phyloP scores from a whole-genome alignment of 495 filamentous ascomycete genomes.

The Penicillium goetzii region DNA sequence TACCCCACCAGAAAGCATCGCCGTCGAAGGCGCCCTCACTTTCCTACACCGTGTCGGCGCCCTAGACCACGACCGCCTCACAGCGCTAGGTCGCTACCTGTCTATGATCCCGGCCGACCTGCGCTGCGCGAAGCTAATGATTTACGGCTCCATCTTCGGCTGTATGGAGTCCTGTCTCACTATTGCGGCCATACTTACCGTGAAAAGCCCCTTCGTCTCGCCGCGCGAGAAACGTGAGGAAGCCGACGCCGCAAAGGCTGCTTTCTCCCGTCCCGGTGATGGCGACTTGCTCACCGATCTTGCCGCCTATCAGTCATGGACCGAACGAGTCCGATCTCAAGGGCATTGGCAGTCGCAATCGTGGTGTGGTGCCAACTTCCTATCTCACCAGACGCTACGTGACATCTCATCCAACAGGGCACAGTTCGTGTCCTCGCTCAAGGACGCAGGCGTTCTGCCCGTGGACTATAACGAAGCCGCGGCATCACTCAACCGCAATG shows the following conservation, averaged over 20 bases:
- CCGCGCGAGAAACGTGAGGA: conserved; percentile 81
- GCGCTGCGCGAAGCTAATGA: conserved; percentile 90
- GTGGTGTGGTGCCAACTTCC: conserved; percentile 88
- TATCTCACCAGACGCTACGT: conserved; percentile 78
- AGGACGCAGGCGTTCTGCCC: conserved; percentile 81
- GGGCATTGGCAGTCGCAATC: conserved; percentile 64
- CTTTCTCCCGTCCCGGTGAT: conserved; percentile 68
- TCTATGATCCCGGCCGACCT: conserved; percentile 94
- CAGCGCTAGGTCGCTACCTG: conserved; percentile 86
- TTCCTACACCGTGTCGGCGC: conserved; percentile 86
- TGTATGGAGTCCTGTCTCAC: conserved; percentile 86
- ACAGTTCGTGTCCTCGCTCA: conserved; percentile 84
- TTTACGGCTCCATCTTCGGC: conserved; percentile 91
- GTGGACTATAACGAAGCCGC: conserved; percentile 45
- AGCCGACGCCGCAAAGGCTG: conserved; percentile 72
- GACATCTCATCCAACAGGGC: conserved; percentile 85
- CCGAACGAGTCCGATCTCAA: conserved; percentile 57
- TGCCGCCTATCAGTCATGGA: conserved; percentile 81
- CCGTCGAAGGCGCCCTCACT: conserved; percentile 80
- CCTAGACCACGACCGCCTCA: conserved; percentile 79
- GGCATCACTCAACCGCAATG: conserved; percentile 53
- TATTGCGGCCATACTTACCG: conserved; percentile 88
- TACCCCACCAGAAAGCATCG: conserved; percentile 81
- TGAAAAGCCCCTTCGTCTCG: conserved; percentile 80
- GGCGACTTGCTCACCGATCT: conserved; percentile 90